These are phyloP conservation scores for Chytriomyces sp. DNA, from an alignment of 192 early-diverging fungal species.

Conservation along the genomic window DNA sequence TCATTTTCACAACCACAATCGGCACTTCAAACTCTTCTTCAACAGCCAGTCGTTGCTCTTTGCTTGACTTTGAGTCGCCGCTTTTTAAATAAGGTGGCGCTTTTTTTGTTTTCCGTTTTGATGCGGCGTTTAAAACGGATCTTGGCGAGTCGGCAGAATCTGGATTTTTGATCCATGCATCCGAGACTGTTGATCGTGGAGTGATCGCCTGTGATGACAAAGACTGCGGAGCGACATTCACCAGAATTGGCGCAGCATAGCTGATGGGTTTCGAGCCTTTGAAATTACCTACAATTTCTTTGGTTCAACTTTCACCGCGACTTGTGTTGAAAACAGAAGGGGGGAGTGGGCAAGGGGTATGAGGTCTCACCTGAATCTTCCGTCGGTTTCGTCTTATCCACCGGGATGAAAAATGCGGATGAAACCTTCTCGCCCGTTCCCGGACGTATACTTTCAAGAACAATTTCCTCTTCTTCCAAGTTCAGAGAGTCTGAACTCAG, in stretches of 20 bases:
- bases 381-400: slow-evolving; percentile 7
- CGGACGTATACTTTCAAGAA: slow-evolving; percentile 10
- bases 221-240: slow-evolving; percentile 21
- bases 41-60: too few relatives aligned
- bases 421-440: not conserved
- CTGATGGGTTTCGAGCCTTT: not conserved
- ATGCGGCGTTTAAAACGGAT: too few relatives aligned
- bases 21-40: slow-evolving; percentile 6
- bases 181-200: slow-evolving; percentile 4
- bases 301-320: too few relatives aligned
- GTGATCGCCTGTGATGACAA: not conserved
- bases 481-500: slow-evolving; percentile 21
- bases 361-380: not conserved
- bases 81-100: too few relatives aligned
- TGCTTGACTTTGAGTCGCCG: too few relatives aligned
- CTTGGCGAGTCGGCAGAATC: too few relatives aligned
- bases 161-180: slow-evolving; percentile 20
- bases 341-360: too few relatives aligned
- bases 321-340: too few relatives aligned
- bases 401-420: slow-evolving; percentile 27
- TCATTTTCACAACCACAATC: slow-evolving; percentile 32
- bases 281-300: too few relatives aligned
- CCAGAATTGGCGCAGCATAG: slow-evolving; percentile 19
- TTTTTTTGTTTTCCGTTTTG: too few relatives aligned
- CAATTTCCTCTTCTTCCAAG: slow-evolving; percentile 29